phyloP scores from a whole-genome alignment of 805 yeast species.

The Candida tammaniensis region DNA sequence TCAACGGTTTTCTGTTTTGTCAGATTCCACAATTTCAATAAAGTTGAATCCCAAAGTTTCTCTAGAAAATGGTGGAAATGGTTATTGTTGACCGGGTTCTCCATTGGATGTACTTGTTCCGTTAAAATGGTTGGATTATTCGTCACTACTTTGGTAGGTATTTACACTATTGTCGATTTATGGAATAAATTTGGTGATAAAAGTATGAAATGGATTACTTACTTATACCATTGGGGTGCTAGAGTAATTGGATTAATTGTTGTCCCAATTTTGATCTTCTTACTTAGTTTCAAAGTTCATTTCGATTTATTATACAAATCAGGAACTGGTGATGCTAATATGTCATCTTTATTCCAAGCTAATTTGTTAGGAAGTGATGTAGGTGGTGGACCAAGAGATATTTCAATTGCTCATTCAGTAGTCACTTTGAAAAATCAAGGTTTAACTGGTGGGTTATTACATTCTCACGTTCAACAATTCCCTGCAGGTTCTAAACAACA shows the following conservation, averaged over 20 bases:
- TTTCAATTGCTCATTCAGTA: conserved; percentile 50
- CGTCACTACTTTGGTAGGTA: conserved; percentile 83
- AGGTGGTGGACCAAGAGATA: conserved; percentile 64
- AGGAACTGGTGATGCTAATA: conserved; percentile 79
- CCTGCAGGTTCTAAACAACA: conserved; percentile 49
- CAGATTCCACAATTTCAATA: conserved; percentile 64
- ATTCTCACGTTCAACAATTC: conserved; percentile 45
- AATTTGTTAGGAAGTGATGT: conserved; percentile 65
- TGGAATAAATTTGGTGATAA: conserved; percentile 81
- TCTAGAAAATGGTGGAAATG: conserved; percentile 90
- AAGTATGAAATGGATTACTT: conserved; percentile 47
- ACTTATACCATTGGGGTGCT: conserved; percentile 63
- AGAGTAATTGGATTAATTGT: conserved; percentile 61
- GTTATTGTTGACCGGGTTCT: conserved; percentile 78
- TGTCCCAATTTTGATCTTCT: conserved; percentile 61
- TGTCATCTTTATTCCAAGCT: conserved; percentile 83
- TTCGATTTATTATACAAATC: conserved; percentile 69
- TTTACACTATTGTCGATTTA: conserved; percentile 82
- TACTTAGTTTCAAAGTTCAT: conserved; percentile 70
- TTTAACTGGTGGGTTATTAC: conserved; percentile 44
- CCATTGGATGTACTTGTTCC: conserved; percentile 86
- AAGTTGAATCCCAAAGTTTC: conserved; percentile 44
- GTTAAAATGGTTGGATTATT: conserved; percentile 97
- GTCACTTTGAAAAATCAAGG: conserved; percentile 42
- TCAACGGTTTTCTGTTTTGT: conserved; percentile 74